phyloP scores from a whole-genome alignment of 2,329 filamentous ascomycete genomes.

The Periconia sp. region DNA sequence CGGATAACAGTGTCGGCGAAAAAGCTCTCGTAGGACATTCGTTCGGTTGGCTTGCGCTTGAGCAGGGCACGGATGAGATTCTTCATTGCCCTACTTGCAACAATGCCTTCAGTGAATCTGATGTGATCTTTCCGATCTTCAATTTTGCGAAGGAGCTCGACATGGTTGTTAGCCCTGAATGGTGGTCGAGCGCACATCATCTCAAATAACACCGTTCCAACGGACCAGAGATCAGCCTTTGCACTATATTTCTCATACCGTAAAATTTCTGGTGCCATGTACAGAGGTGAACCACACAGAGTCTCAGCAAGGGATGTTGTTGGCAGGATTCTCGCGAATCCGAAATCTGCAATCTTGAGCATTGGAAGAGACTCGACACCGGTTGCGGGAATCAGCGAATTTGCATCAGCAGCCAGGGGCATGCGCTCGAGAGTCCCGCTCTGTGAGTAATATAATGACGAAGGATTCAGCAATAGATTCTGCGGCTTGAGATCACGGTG shows the following conservation, averaged over 20 bases:
- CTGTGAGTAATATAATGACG: slow-evolving; percentile 70
- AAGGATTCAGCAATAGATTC: slow-evolving; percentile 88
- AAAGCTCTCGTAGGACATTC: slow-evolving; percentile 85
- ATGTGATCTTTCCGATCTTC: slow-evolving; percentile 87
- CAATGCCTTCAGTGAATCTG: slow-evolving; percentile 75
- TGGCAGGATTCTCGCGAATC: slow-evolving; percentile 92
- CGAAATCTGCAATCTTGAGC: slow-evolving; percentile 97
- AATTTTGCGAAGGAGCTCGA: slow-evolving; percentile 90
- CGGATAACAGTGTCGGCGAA: slow-evolving; percentile 78
- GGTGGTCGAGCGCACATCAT: slow-evolving; percentile 92
- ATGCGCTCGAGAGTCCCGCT: slow-evolving; percentile 58
- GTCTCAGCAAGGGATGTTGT: slow-evolving; percentile 93
- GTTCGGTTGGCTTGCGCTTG: slow-evolving; percentile 83
- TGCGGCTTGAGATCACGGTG: slow-evolving; percentile 98
- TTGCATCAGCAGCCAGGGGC: slow-evolving; percentile 78
- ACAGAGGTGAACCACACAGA: slow-evolving; percentile 92
- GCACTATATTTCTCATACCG: slow-evolving; percentile 97
- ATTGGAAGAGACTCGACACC: slow-evolving; percentile 88
- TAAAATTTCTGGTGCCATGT: slow-evolving; percentile 98
- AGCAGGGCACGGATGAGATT: slow-evolving; percentile 78
- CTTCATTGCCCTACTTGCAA: slow-evolving; percentile 78
- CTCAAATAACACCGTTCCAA: slow-evolving; percentile 93
- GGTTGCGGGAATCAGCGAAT: slow-evolving; percentile 79
- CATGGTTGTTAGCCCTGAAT: slow-evolving; percentile 91
- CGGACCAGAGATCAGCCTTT: slow-evolving; percentile 96